A percentile compares a stretch with the other conserved stretches of the same genome.
phyloP scores from a whole-genome alignment of 2,329 filamentous ascomycete genomes.

The Graphium sp. region DNA sequence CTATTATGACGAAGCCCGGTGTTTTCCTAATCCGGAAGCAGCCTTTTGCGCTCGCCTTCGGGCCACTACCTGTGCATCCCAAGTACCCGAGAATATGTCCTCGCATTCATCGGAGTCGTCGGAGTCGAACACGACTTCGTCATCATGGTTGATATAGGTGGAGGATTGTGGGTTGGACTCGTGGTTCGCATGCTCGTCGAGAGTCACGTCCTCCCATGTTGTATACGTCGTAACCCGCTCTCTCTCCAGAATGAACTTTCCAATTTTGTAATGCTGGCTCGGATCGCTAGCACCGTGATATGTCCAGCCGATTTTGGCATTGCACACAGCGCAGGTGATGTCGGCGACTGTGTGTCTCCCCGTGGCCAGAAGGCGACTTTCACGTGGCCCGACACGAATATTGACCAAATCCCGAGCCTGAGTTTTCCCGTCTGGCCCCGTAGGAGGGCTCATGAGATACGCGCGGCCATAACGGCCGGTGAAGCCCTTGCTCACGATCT shows the following conservation, averaged over 20 bases:
- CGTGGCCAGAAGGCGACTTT: constrained; percentile 41
- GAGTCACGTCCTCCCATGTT: constrained; percentile 32
- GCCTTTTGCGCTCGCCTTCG: neutral
- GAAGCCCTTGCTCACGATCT: constrained; percentile 50
- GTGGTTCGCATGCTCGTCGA: constrained; percentile 6
- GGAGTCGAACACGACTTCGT: constrained; percentile 38
- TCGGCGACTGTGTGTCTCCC: constrained; percentile 49
- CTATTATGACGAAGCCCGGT: too few relatives aligned
- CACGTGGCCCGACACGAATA: constrained; percentile 33
- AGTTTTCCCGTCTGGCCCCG: constrained; percentile 9
- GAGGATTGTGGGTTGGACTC: constrained; percentile 3
- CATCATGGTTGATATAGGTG: constrained; percentile 6
- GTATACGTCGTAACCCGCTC: constrained; percentile 33
- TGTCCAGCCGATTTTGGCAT: constrained; percentile 46
- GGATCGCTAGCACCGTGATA: constrained; percentile 45
- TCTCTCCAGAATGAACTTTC: constrained; percentile 51
- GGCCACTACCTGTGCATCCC: constrained; percentile 36
- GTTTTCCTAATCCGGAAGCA: neutral
- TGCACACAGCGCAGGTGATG: constrained; percentile 39
- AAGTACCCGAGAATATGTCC: constrained; percentile 44
- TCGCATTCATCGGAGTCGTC: constrained; percentile 52
- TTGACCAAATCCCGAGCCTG: constrained; percentile 33
- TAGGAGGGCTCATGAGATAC: constrained; percentile 23
- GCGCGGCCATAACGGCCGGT: constrained; percentile 48
- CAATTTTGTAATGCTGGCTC: constrained; percentile 48